A percentile compares a stretch with the other conserved stretches of the same genome.
These are phyloP conservation scores for Gaillardinia entomophila DNA, from an alignment of 805 yeast species.

Conservation along the genomic window DNA sequence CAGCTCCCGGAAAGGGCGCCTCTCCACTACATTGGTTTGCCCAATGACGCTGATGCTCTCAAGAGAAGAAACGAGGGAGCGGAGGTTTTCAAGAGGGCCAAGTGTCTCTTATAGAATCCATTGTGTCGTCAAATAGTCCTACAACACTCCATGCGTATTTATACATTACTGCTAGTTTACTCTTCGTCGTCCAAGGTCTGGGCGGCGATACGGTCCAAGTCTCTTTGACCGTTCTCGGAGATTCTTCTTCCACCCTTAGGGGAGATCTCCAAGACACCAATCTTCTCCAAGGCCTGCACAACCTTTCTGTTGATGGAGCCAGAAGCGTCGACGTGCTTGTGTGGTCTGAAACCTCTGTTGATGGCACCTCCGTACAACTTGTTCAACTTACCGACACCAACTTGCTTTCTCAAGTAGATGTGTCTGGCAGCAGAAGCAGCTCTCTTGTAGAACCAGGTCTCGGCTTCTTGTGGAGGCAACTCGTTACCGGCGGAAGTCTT, in stretches of 20 bases:
- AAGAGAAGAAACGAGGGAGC: conserved; percentile 17
- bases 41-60: conserved; percentile 34
- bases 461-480: conserved; percentile 99
- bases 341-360: conserved; percentile 99
- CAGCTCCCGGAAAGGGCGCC: conserved; percentile 49
- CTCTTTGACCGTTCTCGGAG: conserved; percentile 99
- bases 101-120: too few relatives aligned
- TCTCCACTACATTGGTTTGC: conserved; percentile 49
- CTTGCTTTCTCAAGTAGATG: conserved; percentile 98
- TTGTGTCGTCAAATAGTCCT: too few relatives aligned
- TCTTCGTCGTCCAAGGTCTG: conserved; percentile 94
- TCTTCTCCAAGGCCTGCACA: conserved; percentile 96
- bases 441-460: conserved; percentile 99
- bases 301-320: conserved; percentile 99
- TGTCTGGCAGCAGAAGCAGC: conserved; percentile 99
- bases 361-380: conserved; percentile 98
- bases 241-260: conserved; percentile 99
- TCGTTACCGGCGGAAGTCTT: conserved; percentile 99
- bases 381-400: conserved; percentile 99
- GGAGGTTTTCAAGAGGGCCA: conserved; percentile 5
- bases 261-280: conserved; percentile 93
- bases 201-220: conserved; percentile 99
- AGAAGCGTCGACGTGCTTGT: conserved; percentile 97
- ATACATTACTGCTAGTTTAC: background rate
- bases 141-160: background rate